Percentiles rank a stretch among this genome's conserved stretches.
Evolutionary conservation across 2,329 filamentous ascomycete genomes (phyloP).

Genomic region (Apiospora kogelbergensis): DNA sequence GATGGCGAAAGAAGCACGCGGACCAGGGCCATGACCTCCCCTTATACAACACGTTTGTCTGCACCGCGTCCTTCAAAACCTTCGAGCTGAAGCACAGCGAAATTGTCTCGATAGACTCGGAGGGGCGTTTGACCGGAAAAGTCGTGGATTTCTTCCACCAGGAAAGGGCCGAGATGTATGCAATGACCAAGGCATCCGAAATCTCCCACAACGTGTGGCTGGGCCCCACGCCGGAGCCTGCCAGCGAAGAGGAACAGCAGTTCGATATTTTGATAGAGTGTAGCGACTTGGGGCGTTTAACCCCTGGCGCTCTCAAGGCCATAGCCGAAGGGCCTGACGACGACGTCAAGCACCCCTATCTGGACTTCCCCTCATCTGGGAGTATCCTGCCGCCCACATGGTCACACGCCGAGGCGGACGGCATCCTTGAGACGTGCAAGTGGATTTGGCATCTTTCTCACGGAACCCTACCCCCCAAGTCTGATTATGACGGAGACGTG

Average conservation of each 20-base stretch:
- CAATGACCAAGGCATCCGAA: slow-evolving; percentile 86
- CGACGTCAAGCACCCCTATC: slow-evolving; percentile 37
- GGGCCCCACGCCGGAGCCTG: slow-evolving; percentile 78
- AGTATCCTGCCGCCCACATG: slow-evolving; percentile 84
- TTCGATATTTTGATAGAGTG: slow-evolving; percentile 89
- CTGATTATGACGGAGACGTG: slow-evolving; percentile 27
- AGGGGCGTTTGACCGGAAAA: slow-evolving; percentile 70
- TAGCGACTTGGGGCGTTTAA: slow-evolving; percentile 78
- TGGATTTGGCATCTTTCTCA: slow-evolving; percentile 88
- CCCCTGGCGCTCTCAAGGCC: slow-evolving; percentile 63
- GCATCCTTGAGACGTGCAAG: slow-evolving; percentile 79
- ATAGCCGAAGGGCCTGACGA: slow-evolving; percentile 58
- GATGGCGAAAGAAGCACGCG: slow-evolving; percentile 69
- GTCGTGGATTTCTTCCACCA: slow-evolving; percentile 88
- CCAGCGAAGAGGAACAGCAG: slow-evolving; percentile 54
- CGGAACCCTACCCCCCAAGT: slow-evolving; percentile 46
- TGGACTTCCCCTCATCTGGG: slow-evolving; percentile 94
- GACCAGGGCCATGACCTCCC: slow-evolving; percentile 54
- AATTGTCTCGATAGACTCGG: slow-evolving; percentile 73
- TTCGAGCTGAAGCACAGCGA: slow-evolving; percentile 71
- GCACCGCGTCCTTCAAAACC: slow-evolving; percentile 60
- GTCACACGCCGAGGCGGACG: slow-evolving; percentile 80
- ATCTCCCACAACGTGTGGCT: slow-evolving; percentile 89
- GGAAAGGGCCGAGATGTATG: slow-evolving; percentile 89
- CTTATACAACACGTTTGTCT: slow-evolving; percentile 83